Evolutionary conservation across 2,329 filamentous ascomycete genomes (phyloP).

Genomic region (Pseudocercospora crystallina): DNA sequence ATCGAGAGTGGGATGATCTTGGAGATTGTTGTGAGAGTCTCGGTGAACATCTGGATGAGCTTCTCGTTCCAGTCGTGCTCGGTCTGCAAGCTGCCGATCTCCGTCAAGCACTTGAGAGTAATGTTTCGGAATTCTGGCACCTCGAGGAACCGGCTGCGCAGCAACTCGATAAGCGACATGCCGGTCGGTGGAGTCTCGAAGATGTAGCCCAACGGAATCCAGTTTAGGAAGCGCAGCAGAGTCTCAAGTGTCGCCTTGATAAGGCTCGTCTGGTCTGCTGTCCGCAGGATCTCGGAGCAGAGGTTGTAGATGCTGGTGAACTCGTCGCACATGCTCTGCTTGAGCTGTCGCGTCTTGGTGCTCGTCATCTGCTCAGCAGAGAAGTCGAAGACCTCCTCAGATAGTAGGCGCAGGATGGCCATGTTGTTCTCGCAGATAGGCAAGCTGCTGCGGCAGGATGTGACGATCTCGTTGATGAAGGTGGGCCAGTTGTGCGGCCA

Average conservation of each 20-base stretch:
- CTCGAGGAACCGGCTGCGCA: constrained; percentile 88
- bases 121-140: constrained; percentile 95
- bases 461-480: constrained; percentile 99
- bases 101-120: constrained; percentile 92
- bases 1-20: constrained; percentile 88
- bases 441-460: constrained; percentile 89
- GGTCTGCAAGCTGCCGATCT: constrained; percentile 92
- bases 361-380: constrained; percentile 99
- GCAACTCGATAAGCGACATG: constrained; percentile 77
- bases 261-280: constrained; percentile 81
- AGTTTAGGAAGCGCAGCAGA: constrained; percentile 93
- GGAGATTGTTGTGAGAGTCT: constrained; percentile 87
- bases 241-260: constrained; percentile 98
- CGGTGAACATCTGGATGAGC: constrained; percentile 97
- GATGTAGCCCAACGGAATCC: constrained; percentile 97
- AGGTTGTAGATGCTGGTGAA: constrained; percentile 98
- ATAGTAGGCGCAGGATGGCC: constrained; percentile 91
- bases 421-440: constrained; percentile 99
- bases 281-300: constrained; percentile 91
- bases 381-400: constrained; percentile 98
- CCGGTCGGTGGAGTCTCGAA: constrained; percentile 78
- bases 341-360: constrained; percentile 90
- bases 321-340: constrained; percentile 98
- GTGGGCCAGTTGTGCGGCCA: constrained; percentile 99
- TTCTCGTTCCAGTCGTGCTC: constrained; percentile 89